Evolutionary conservation across 2,329 filamentous ascomycete genomes (phyloP).

Genomic region (Alternaria sp.): DNA sequence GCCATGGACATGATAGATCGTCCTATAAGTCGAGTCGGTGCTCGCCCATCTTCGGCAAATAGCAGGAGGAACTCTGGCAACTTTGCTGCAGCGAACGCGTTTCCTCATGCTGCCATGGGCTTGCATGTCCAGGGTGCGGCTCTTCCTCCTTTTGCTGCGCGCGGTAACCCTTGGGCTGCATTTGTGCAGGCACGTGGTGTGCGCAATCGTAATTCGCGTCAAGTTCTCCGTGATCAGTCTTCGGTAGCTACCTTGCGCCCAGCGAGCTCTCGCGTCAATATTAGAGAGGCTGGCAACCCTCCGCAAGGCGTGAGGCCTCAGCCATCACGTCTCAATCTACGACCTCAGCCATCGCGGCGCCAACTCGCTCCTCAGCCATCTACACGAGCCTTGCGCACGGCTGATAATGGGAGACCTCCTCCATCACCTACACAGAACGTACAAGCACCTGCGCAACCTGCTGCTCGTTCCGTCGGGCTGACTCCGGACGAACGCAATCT

Average conservation of each 20-base stretch:
- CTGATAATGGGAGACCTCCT: conserved; percentile 41
- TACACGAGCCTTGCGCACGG: conserved; percentile 44
- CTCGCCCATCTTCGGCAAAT: conserved; percentile 45
- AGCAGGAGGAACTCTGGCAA: conserved; percentile 44
- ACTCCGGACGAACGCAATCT: conserved; percentile 44
- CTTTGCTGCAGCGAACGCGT: conserved; percentile 40
- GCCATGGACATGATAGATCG: conserved; percentile 47
- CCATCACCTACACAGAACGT: conserved; percentile 31
- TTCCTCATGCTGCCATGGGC: conserved; percentile 40
- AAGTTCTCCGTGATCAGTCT: conserved; percentile 47
- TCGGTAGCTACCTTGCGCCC: conserved; percentile 48
- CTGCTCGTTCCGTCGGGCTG: conserved; percentile 32
- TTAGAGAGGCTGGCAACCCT: conserved; percentile 38
- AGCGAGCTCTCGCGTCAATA: conserved; percentile 41
- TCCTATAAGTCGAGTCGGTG: conserved; percentile 45
- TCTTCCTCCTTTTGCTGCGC: conserved; percentile 37
- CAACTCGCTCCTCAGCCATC: conserved; percentile 46
- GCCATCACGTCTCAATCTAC: conserved; percentile 45
- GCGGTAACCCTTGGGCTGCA: conserved; percentile 47
- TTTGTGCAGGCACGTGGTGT: conserved; percentile 40
- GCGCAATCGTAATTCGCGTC: conserved; percentile 39
- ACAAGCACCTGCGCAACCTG: conserved; percentile 22
- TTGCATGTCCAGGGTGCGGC: conserved; percentile 43
- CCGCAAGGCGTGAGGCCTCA: conserved; percentile 42
- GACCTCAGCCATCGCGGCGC: conserved; percentile 45